Percentiles rank a stretch among this genome's conserved stretches.
phyloP scores from a whole-genome alignment of 352 stramenopile species.

The Phytophthora nicotianae region DNA sequence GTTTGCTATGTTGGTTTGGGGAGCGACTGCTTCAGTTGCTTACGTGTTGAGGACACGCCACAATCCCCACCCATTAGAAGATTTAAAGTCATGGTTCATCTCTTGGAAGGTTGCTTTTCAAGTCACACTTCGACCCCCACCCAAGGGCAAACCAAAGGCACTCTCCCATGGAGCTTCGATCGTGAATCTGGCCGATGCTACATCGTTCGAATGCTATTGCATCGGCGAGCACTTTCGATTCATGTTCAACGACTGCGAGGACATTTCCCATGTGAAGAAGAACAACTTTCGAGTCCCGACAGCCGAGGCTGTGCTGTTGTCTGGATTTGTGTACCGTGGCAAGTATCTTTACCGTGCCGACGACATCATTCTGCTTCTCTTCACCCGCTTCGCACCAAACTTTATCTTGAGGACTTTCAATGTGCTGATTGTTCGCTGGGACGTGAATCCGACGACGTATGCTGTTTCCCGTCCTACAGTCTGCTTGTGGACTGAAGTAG shows the following conservation, averaged over 20 bases:
- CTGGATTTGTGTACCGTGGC: conserved; percentile 38
- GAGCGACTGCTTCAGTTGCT: conserved; percentile 23
- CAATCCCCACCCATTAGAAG: conserved; percentile 25
- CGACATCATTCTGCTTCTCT: conserved; percentile 36
- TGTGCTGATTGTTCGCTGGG: conserved; percentile 42
- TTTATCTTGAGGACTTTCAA: conserved; percentile 44
- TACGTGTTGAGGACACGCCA: conserved; percentile 34
- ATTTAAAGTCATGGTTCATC: conserved; percentile 24
- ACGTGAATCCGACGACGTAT: conserved; percentile 38
- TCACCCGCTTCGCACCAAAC: conserved; percentile 34
- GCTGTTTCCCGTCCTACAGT: conserved; percentile 34
- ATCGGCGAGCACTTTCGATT: conserved; percentile 39
- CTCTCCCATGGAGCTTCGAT: conserved; percentile 22
- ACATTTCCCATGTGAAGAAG: conserved; percentile 38
- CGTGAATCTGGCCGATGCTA: conserved; percentile 33
- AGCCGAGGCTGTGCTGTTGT: conserved; percentile 31
- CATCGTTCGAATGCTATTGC: conserved; percentile 40
- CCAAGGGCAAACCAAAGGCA: conserved; percentile 26
- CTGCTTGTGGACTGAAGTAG: conserved; percentile 44
- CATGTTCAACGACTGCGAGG: conserved; percentile 43
- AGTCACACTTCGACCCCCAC: conserved; percentile 28
- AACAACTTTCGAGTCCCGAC: conserved; percentile 28
- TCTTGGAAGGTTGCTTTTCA: conserved; percentile 37
- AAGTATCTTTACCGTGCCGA: conserved; percentile 38
- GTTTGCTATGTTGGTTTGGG: conserved; percentile 34